Base-by-base conservation (phyloP, 202 grass and related monocot species). In the Hordeum pubiflorum region DNA sequence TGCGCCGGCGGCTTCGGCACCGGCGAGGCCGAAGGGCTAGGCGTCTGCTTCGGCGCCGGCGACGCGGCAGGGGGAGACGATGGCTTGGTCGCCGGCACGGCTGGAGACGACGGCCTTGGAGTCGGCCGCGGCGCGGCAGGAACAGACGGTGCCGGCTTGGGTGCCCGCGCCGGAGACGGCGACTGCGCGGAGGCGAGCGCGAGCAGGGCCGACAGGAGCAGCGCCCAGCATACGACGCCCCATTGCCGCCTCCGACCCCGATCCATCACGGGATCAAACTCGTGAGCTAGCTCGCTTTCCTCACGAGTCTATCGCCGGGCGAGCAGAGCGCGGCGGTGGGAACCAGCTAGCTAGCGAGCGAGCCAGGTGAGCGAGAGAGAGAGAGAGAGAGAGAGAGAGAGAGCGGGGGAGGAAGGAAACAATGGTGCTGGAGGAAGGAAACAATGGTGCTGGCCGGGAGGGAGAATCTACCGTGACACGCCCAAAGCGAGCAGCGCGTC, bases 101-200 rank as follows among this genome's bases (percentile, higher is more conserved):
- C 23, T 15, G 59, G 76, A 34, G 71, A 10, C 2, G 74, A 9
- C 0, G 59, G 21, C 39, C 21, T 63, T 7, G 37, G 58, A 6
- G 34, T 12, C 9, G 14, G 79, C 12, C 73, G 10, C 2, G 26
- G 0, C 9, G 26, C 3, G 1, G 36, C 8, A 0, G 37, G 37
- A 39, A 39, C 1, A 39, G 37, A 0, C 2, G 50, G 2, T 13
- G 76, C 31, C 13, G 29, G 62, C 17, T 24, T 10, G 13, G 74
- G 74, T 1, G 29, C 11, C 34, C 56, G 22, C 4, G 27, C 26
- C 2, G 68, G 39, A 2, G 11, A 46, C 11, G 57, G 76, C 20
- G 86, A n/a, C 56, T 81, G 77, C 71, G 82, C 9, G 7, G 72
- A 68, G n/a, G 72, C 26, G 72, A 39, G 57, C 44, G 29, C 72